Evolutionary conservation across 257 asterid species (phyloP), one percentile per base, ranked within the genome.

Genomic region (Nicotiana otophora): DNA sequence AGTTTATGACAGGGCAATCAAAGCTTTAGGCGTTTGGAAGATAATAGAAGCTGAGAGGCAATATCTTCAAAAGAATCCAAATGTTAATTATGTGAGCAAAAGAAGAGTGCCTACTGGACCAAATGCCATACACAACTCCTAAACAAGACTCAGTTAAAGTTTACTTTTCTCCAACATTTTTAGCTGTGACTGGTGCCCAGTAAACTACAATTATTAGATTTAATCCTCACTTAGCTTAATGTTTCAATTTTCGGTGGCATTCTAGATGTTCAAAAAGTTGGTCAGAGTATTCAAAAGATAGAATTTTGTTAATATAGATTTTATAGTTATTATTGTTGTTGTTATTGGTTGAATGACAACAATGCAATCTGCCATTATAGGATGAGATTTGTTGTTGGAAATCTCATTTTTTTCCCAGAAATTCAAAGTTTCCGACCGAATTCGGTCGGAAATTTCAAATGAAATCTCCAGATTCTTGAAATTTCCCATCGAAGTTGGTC

Each of bases 41-140:
- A 58, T 84, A 16, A 64, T 84, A 20, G 87, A 68, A 65, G 62
- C 54, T 54, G 86, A 83, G 55, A 87, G 75, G 81, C 87, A 28
- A 15, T 80, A 83, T 33, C 68, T 85, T 82, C 90, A 78, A 63
- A 81, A 5, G 36, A 33, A 33, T 33, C 36, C 36, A 33, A 33
- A 33, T 33, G 4, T 33, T 4, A 33, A 33, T 33, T 33, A 33
- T 33, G 36, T 33, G 36, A 33, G 3, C 36, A 33, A 33, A 33
- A 33, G 36, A 33, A 33, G 36, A 33, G 36, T 33, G 4, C 36
- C 36, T 4, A 33, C 36, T 3, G 36, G 36, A 33, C 36, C 36
- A 33, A 33, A 33, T 33, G 36, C 36, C 36, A 33, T 33, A 33
- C 36, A 33, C 36, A 72, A 60, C 39, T 23, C 11, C 12, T 42